A percentile compares a stretch with the other conserved stretches of the same genome.
These are phyloP conservation scores for Xylaria longipes DNA, from an alignment of 495 filamentous ascomycete genomes.

Conservation along the genomic window DNA sequence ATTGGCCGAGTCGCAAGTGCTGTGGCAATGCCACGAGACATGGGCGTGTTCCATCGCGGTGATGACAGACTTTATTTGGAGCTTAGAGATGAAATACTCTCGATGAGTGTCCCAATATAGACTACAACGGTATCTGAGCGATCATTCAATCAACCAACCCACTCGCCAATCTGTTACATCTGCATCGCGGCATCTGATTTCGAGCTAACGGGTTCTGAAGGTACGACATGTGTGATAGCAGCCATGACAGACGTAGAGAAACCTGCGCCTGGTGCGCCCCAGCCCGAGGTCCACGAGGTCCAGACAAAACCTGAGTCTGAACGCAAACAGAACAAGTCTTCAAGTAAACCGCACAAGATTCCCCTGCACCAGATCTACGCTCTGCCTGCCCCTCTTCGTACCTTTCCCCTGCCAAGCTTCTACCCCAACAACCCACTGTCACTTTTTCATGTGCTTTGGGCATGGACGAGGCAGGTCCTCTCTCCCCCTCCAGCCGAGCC, in stretches of 20 bases:
- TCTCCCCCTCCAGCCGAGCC: conserved; percentile 72
- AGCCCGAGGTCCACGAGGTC: not conserved
- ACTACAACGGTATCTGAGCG: conserved; percentile 99
- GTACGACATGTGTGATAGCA: conserved; percentile 46
- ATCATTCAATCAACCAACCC: conserved; percentile 41
- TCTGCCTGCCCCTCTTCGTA: conserved; percentile 77
- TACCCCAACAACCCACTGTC: conserved; percentile 94
- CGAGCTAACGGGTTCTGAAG: conserved; percentile 35
- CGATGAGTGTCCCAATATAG: conserved; percentile 77
- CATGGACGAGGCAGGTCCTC: conserved; percentile 75
- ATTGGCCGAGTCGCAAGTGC: not conserved
- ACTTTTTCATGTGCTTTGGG: conserved; percentile 75
- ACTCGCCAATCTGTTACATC: not conserved
- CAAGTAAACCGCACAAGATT: conserved; percentile 31
- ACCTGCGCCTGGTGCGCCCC: conserved; percentile 31
- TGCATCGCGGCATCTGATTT: not conserved
- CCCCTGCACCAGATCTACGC: conserved; percentile 74
- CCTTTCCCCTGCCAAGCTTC: conserved; percentile 81
- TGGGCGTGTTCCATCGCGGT: conserved; percentile 46
- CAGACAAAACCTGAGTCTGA: conserved; percentile 25
- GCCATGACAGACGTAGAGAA: conserved; percentile 50
- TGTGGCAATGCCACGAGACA: not conserved
- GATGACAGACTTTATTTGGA: conserved; percentile 65
- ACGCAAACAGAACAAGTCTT: conserved; percentile 14
- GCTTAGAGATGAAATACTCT: conserved; percentile 76